A percentile compares a stretch with the other conserved stretches of the same genome.
These are phyloP conservation scores for Apiospora arundinis DNA, from an alignment of 2,329 filamentous ascomycete species.

Conservation along the genomic window DNA sequence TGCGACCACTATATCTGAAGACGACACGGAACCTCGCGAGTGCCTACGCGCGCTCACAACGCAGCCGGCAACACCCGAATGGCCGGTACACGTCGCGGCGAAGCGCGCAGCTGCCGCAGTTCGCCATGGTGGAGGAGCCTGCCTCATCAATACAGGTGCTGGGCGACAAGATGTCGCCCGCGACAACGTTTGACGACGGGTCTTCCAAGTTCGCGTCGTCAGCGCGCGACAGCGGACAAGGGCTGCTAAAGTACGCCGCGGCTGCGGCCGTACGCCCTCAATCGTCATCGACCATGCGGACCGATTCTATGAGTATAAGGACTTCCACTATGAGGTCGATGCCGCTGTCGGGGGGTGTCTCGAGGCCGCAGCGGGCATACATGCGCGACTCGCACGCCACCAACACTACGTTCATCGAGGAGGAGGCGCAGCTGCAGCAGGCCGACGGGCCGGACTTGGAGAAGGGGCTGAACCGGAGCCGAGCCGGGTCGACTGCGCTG, in stretches of 20 bases:
- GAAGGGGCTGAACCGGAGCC: not conserved
- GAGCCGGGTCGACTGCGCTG: slow-evolving; percentile 2
- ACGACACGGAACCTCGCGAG: slow-evolving; percentile 10
- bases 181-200: slow-evolving; percentile 20
- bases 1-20: slow-evolving; percentile 37
- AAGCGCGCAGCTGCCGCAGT: slow-evolving; percentile 36
- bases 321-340: slow-evolving; percentile 22
- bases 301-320: slow-evolving; percentile 19
- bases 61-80: slow-evolving; percentile 28
- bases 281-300: slow-evolving; percentile 34
- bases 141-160: not conserved
- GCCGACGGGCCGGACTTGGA: slow-evolving; percentile 4
- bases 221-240: slow-evolving; percentile 40
- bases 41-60: slow-evolving; percentile 27
- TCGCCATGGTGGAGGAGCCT: slow-evolving; percentile 30
- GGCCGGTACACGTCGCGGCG: slow-evolving; percentile 26
- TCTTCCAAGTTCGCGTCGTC: slow-evolving; percentile 22
- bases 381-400: slow-evolving; percentile 18
- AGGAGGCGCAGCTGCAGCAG: slow-evolving; percentile 13
- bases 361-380: slow-evolving; percentile 24
- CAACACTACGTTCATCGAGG: slow-evolving; percentile 11
- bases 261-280: slow-evolving; percentile 23
- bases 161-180: not conserved
- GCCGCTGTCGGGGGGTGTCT: not conserved
- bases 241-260: slow-evolving; percentile 29